Conservation (phyloP, 2,329 filamentous ascomycete species). For the Verticillium nonalfalfae region DNA sequence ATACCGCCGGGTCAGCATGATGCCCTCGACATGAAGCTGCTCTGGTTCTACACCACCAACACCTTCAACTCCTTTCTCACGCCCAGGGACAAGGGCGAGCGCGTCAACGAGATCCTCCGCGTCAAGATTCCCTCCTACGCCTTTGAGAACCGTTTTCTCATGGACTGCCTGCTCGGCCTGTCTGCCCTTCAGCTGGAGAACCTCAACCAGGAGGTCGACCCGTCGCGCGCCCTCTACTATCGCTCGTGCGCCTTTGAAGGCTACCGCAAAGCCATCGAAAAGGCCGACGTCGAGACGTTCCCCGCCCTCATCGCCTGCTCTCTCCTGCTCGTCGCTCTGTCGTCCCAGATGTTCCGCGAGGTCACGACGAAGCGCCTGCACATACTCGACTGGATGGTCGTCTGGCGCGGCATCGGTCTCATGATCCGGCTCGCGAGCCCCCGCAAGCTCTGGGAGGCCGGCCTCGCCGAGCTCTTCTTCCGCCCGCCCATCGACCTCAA, state of each 20-base stretch:
- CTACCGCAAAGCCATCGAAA: conserved; percentile 44
- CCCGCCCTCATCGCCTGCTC: conserved; percentile 46
- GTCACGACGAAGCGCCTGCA: conserved; percentile 35
- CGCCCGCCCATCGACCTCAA: conserved; percentile 42
- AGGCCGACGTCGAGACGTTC: conserved; percentile 35
- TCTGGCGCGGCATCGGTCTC: conserved; percentile 47
- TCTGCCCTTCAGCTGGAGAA: conserved; percentile 41
- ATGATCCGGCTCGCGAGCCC: conserved; percentile 35
- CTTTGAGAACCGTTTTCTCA: conserved; percentile 45
- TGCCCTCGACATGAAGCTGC: conserved; percentile 42
- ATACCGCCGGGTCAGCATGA: conserved; percentile 19
- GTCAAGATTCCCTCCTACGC: conserved; percentile 41
- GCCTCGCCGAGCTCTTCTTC: conserved; percentile 39
- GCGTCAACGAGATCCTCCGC: conserved; percentile 36
- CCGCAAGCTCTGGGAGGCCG: conserved; percentile 27
- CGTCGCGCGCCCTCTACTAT: conserved; percentile 33
- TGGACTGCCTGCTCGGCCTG: conserved; percentile 47
- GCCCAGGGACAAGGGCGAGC: conserved; percentile 17
- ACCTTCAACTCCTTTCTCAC: background rate
- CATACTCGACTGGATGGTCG: conserved; percentile 48
- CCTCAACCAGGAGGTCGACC: conserved; percentile 30
- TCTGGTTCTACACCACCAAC: conserved; percentile 22
- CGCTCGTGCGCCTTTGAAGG: conserved; percentile 42
- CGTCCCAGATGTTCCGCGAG: conserved; percentile 45
- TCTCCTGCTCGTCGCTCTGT: conserved; percentile 43